Evolutionary conservation across 73 alveolate genomes (phyloP), one percentile per base, ranked within the genome.

Genomic region (Loxodes magnus): DNA sequence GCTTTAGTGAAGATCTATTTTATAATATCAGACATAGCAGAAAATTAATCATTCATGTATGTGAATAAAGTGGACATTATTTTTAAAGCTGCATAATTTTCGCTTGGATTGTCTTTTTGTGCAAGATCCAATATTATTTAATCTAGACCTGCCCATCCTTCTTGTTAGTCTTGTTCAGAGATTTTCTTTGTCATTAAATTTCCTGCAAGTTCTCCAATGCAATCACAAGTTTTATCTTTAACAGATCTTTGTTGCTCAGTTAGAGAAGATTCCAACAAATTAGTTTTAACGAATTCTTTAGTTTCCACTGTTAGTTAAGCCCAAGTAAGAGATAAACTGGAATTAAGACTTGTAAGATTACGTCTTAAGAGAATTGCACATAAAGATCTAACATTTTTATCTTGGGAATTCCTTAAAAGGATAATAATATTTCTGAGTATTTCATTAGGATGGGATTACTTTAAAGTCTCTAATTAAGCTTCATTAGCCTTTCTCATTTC

Each of bases 261-360:
- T 27, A 43, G 31, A 43, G 60, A 30, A 28, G 62, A 43, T 51
- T 69, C 50, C 41, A 82, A 53, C 21, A 77, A 57, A 0, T 62
- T 53, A 10, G 50, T 44, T 35, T 54, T 64, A 10, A 75, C 77
- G 31, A 35, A 51, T 27, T 25, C 25, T 38, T 77, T 43, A n/a
- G 77, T 67, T 15, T 81, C 84, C 16, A 59, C 50, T 3, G 68
- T 49, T 35, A 76, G 33, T 24, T 46, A 50, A 2, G 24, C 20
- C 94, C 94, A 81, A 17, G 71, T 53, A 85, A 61, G 39, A 76
- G 52, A 51, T 66, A 33, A n/a, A 76, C 87, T 16, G 78, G 82
- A 9, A 86, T 46, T 71, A 22, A 74, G 67, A 15, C 55, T 25
- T 50, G 64, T 63, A 31, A 60, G 64, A 35, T 63, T 54, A 28